Base-by-base conservation (phyloP, 1,284 basidiomycete genomes). In the Pseudozyma hubeiensis region DNA sequence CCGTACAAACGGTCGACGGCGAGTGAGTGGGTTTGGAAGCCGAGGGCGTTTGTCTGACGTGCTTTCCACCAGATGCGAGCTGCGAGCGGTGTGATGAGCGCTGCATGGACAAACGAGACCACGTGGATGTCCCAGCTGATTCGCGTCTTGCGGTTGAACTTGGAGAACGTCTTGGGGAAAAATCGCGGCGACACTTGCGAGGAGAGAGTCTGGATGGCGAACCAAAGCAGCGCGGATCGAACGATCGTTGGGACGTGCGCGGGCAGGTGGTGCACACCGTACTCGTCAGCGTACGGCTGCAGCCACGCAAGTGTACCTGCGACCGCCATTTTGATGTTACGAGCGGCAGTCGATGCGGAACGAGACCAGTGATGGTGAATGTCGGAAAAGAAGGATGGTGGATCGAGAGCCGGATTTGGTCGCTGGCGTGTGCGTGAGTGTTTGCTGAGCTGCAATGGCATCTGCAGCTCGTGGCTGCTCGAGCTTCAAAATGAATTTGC, bases 41-140 rank as follows among this genome's bases (percentile, higher is more conserved):
- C 61, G 41, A 79, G 65, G 31, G 64, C 55, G 31, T 75, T 70
- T n/a, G 67, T 59, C 61, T 76, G 57, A 14, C 66, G 65, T 31
- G 69, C 69, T 37, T 70, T 66, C 51, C 66, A 73, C 75, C 80
- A 82, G 52, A 73, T 53, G 47, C 72, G 53, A 0, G 74, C 71
- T 3, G 76, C 74, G 1, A 80, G 48, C 11, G 81, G 80, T 4
- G 75, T 76, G 52, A 82, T 76, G 52, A 82, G 31, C 16, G 50
- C 59, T 5, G 82, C 77, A 50, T 82, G 82, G 30, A 71, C 49
- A 6, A 82, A 67, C 16, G 82, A 68, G 7, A 85, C 84, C 40
- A 84, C 75, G 64, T 85, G 85, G 24, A 85, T 72, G 63, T 85
- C 82, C 85, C 85, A 85, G 37, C 77, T 77, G 33, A 76, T 79